Base-by-base conservation (phyloP, 2,329 filamentous ascomycete genomes). In the Paraconiothyrium sp. region DNA sequence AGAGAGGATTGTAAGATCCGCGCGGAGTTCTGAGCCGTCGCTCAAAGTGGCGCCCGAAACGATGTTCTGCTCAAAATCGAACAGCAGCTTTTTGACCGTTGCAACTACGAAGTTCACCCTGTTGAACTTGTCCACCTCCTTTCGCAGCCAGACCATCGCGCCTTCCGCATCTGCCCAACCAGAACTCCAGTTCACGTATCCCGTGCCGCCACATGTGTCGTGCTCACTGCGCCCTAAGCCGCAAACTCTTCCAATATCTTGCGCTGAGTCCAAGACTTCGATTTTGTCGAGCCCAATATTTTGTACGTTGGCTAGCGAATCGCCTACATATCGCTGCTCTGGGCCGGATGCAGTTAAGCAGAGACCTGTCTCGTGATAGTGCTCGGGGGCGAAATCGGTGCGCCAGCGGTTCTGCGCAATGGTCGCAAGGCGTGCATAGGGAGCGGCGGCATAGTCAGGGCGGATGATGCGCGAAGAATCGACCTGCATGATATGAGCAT, bases 91-190 rank as follows among this genome's bases (percentile, higher is more conserved):
- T 47, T 74, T 73, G 10, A 83, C 81, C 24, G 91, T 85, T 2
- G 77, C 83, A 1, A 79, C 81, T 41, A 82, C 72, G 63, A 86
- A 85, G 0, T 79, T 75, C 9, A 86, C 79, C 5, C 88, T 83
- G 10, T 84, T 82, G 8, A 86, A 84, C 9, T 80, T 82, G 41
- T 84, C 82, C 27, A 89, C 86, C 57, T 83, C 79, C 47, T 81
- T 73, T 60, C 86, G 84, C 16, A 92, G 76, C 84, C 86, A 91
- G 48, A 82, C 77, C 88, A 94, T 92, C 14, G 85, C 87, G 49
- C 84, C 85, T 64, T 89, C 89, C 0, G 92, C 92, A 74, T 97
- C 86, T 2, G 90, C 92, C 93, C 93, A 97, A 6, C 93, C 93
- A 43, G 89, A 90, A 32, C 84, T 83, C 57, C 84, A 84, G 76